These are phyloP conservation scores for Stemphylium lycopersici DNA, from an alignment of 2,329 filamentous ascomycete species.

Conservation along the genomic window DNA sequence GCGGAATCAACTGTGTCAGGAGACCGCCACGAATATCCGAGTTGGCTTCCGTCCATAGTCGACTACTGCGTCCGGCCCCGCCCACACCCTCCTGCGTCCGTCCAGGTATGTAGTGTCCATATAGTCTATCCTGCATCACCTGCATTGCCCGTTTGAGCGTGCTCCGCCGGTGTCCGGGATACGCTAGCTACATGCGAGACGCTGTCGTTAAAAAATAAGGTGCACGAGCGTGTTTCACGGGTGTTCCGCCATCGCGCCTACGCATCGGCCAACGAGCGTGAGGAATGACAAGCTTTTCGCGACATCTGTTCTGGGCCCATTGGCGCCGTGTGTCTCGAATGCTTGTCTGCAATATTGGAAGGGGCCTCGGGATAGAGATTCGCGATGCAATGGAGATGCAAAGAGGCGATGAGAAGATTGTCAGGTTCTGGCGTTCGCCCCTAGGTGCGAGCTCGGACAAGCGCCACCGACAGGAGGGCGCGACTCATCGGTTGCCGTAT, in stretches of 20 bases:
- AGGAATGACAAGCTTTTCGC: constrained; percentile 25
- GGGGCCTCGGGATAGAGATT: constrained; percentile 3
- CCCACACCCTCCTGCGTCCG: constrained; percentile 7
- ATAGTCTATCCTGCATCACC: constrained; percentile 4
- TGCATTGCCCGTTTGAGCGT: constrained; percentile 11
- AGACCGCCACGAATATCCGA: background rate
- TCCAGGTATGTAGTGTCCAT: constrained; percentile 10
- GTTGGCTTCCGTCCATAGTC: background rate
- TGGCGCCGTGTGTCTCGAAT: constrained; percentile 15
- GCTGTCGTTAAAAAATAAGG: constrained; percentile 19
- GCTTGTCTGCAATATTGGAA: constrained; percentile 17
- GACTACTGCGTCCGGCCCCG: constrained; percentile 10
- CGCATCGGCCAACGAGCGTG: constrained; percentile 19
- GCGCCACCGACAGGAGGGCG: background rate
- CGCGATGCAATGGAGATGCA: background rate
- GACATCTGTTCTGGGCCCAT: constrained; percentile 8
- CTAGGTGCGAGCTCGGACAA: background rate
- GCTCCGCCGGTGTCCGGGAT: constrained; percentile 10
- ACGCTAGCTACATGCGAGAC: constrained; percentile 16
- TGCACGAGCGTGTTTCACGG: constrained; percentile 27
- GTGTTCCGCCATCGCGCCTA: constrained; percentile 20
- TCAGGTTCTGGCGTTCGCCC: background rate
- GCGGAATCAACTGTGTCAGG: background rate
- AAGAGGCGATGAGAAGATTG: background rate
- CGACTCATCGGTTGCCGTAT: background rate